These are phyloP conservation scores for Botryosphaeria dothidea DNA, from an alignment of 2,329 filamentous ascomycete genomes.

Conservation along the genomic window DNA sequence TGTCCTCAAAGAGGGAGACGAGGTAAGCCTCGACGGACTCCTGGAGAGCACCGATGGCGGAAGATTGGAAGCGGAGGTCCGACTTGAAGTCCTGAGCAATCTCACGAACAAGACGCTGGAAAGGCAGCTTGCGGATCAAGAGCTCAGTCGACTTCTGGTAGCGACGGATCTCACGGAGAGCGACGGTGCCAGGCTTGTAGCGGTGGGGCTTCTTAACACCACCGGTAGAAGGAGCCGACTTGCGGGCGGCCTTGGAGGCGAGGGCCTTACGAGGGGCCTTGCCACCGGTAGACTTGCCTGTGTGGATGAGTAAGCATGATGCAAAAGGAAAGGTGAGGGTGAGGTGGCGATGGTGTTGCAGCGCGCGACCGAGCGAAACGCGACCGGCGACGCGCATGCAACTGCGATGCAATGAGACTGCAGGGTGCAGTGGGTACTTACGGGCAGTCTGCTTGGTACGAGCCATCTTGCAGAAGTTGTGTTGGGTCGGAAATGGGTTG, in stretches of 20 bases:
- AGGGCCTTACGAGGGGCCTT: slow-evolving; percentile 90
- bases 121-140: slow-evolving; percentile 76
- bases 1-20: slow-evolving; percentile 94
- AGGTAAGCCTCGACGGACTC: slow-evolving; percentile 96
- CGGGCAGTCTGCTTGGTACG: slow-evolving; percentile 59
- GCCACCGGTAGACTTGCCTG: slow-evolving; percentile 74
- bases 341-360: slow-evolving; percentile 18
- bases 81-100: slow-evolving; percentile 65
- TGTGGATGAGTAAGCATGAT: slow-evolving; percentile 35
- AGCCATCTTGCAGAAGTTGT: slow-evolving; percentile 44
- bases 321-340: neutral
- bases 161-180: slow-evolving; percentile 85
- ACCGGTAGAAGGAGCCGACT: slow-evolving; percentile 94
- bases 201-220: slow-evolving; percentile 59
- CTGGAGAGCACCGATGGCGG: slow-evolving; percentile 89
- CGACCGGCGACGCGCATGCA: slow-evolving; percentile 18
- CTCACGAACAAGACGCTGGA: slow-evolving; percentile 77
- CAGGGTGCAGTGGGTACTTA: slow-evolving; percentile 40
- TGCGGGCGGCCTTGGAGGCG: slow-evolving; percentile 98
- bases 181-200: slow-evolving; percentile 72
- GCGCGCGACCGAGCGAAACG: slow-evolving; percentile 21
- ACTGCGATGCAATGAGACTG: slow-evolving; percentile 27
- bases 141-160: slow-evolving; percentile 91
- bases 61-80: slow-evolving; percentile 92
- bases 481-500: neutral